Evolutionary conservation across 768 basidiomycete species (phyloP), one percentile per base, ranked within the genome.

Genomic region (Calvatia gigantea): DNA sequence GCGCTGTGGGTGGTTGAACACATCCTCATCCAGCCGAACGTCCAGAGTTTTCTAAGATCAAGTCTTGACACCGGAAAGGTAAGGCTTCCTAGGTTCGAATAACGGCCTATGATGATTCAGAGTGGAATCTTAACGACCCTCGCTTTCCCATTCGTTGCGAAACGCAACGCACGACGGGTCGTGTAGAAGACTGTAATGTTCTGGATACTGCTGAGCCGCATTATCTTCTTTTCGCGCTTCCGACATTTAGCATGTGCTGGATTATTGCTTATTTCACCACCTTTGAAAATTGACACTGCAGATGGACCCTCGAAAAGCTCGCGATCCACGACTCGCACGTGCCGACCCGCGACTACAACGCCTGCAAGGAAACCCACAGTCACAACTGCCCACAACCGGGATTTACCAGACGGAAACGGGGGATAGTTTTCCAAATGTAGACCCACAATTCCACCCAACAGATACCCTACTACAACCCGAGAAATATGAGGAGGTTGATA

Each of bases 201-300:
- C 89, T 78, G 85, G 91, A 93, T 94, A 94, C 91, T 94, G 83
- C 90, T 94, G 91, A 93, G 71, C 73, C 75, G 37, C 43, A 47
- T 54, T 42, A 54, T 31, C 11, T 25, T 21, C n/a, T 5, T 21
- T 12, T 47, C 27, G 11, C 19, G 15, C 33, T 12, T 33, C 19
- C 9, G 15, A 25, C 25, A 37, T 21, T 31, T 27, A 32, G n/a
- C 29, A 29, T 15, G 9, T 32, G 19, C 21, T 32, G 35, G n/a
- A 54, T 17, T 47, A 49, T 35, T 15, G 37, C 29, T 41, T 12
- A 56, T 28, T 49, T 37, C n/a, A 5, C 64, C 39, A 64, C 42
- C 50, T 61, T 25, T 61, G 46, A 48, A 52, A 41, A 60, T 39
- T 33, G 17, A 42, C 38, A 46, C 41, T 32, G 38, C 25, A 54